Evolutionary conservation across 257 asterid genomes (phyloP).

Genomic region (Rehmannia glutinosa): DNA sequence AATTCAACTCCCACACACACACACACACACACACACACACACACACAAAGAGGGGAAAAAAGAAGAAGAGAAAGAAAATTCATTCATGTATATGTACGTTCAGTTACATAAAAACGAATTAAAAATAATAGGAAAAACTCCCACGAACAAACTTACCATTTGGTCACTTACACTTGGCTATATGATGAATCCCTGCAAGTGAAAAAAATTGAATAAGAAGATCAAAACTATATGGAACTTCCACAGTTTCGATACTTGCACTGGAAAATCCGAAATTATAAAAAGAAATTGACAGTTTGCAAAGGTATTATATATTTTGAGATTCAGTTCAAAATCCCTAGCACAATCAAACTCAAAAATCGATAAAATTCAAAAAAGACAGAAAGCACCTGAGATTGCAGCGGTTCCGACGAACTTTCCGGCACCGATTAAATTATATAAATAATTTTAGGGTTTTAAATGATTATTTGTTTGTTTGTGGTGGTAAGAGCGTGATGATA

Average conservation of each 20-base stretch:
- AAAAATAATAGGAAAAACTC: background rate
- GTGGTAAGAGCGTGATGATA: slow-evolving; percentile 14
- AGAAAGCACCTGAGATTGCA: slow-evolving; percentile 23
- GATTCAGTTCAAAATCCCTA: slow-evolving; percentile 6
- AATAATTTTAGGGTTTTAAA: slow-evolving; percentile 28
- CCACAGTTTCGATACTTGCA: background rate
- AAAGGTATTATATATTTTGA: background rate
- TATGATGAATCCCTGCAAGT: slow-evolving; percentile 23
- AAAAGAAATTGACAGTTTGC: background rate
- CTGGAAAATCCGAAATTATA: background rate
- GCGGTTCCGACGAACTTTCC: slow-evolving; percentile 26
- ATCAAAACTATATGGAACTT: slow-evolving; percentile 2
- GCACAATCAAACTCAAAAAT: background rate
- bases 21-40: background rate
- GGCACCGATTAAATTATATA: slow-evolving; percentile 16
- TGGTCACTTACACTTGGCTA: slow-evolving; percentile 31
- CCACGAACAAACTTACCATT: slow-evolving; percentile 39
- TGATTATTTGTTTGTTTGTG: slow-evolving; percentile 17
- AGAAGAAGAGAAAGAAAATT: background rate
- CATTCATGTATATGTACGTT: background rate
- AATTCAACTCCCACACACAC: background rate
- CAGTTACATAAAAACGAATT: background rate
- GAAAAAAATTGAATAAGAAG: background rate
- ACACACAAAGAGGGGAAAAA: background rate
- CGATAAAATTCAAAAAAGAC: background rate